These are phyloP conservation scores for Trebouxia sp. DNA, from an alignment of 139 green algal genomes.

Conservation along the genomic window DNA sequence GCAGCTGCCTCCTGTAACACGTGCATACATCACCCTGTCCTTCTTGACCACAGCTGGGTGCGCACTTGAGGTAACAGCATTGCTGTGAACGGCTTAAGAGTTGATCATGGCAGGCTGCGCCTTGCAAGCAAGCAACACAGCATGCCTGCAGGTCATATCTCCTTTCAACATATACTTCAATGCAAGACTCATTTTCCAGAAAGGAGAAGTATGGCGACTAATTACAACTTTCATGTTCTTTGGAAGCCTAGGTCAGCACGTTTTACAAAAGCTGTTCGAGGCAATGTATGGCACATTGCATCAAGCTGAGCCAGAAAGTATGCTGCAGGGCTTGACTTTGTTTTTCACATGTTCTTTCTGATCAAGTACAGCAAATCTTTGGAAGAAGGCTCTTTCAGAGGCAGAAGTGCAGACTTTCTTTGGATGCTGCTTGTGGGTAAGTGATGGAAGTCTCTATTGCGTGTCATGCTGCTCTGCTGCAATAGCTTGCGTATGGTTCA, in stretches of 20 bases:
- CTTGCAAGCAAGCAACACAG: background rate
- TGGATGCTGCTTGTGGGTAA: conserved; percentile 97
- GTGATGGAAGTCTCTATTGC: background rate
- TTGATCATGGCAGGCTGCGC: too few relatives aligned
- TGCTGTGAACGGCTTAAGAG: too few relatives aligned
- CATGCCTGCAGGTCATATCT: conserved; percentile 82
- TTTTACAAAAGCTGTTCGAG: background rate
- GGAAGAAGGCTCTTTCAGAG: conserved; percentile 95
- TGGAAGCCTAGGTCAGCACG: conserved; percentile 78
- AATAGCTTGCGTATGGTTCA: background rate
- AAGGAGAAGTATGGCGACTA: conserved; percentile 91
- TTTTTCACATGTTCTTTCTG: conserved; percentile 99
- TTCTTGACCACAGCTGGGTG: conserved; percentile 94
- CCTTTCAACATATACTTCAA: conserved; percentile 99
- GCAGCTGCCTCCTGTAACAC: conserved; percentile 91
- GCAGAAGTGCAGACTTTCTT: conserved; percentile 92
- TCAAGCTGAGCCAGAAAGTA: background rate
- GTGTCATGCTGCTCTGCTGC: background rate
- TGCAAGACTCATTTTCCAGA: conserved; percentile 83
- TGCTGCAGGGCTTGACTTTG: conserved; percentile 91
- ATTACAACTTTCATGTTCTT: conserved; percentile 99
- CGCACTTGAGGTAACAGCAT: conserved; percentile 81
- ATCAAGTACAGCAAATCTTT: conserved; percentile 95
- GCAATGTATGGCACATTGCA: background rate
- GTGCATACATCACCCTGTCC: conserved; percentile 92